Evolutionary conservation across 2,329 filamentous ascomycete genomes (phyloP).

Genomic region (Aspergillus piperis): DNA sequence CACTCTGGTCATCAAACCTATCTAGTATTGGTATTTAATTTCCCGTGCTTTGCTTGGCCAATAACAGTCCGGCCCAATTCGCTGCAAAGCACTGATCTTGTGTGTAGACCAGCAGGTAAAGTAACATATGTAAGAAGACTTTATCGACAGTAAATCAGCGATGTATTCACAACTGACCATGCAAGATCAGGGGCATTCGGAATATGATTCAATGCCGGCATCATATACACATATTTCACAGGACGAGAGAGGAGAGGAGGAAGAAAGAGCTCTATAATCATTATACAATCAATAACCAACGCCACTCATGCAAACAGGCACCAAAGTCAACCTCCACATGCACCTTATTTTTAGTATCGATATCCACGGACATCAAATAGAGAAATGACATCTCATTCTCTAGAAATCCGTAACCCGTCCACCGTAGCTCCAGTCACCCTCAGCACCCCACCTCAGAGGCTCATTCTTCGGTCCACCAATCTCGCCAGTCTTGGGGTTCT

Average conservation of each 20-base stretch:
- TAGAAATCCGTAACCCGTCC: slow-evolving; percentile 90
- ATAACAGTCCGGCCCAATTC: too few relatives aligned
- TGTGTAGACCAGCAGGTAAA: too few relatives aligned
- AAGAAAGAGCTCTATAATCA: not conserved
- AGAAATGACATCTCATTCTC: slow-evolving; percentile 14
- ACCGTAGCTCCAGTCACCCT: slow-evolving; percentile 88
- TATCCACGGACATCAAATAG: not conserved
- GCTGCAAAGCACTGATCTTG: too few relatives aligned
- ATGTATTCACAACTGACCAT: too few relatives aligned
- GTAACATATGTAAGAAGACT: too few relatives aligned
- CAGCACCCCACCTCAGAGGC: slow-evolving; percentile 79
- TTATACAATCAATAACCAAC: slow-evolving; percentile 19
- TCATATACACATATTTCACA: not conserved
- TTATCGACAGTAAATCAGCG: too few relatives aligned
- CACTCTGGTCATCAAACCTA: too few relatives aligned
- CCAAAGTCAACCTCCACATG: not conserved
- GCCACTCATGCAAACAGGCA: slow-evolving; percentile 24
- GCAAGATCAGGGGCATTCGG: too few relatives aligned
- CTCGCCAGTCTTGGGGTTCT: slow-evolving; percentile 91
- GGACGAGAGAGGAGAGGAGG: not conserved
- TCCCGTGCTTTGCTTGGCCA: too few relatives aligned
- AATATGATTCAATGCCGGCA: not conserved
- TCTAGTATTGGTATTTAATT: too few relatives aligned
- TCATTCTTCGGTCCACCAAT: slow-evolving; percentile 97
- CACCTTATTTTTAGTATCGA: not conserved